These are phyloP conservation scores for Zea luxurians DNA, from an alignment of 176 grass and related monocot genomes.

Conservation along the genomic window DNA sequence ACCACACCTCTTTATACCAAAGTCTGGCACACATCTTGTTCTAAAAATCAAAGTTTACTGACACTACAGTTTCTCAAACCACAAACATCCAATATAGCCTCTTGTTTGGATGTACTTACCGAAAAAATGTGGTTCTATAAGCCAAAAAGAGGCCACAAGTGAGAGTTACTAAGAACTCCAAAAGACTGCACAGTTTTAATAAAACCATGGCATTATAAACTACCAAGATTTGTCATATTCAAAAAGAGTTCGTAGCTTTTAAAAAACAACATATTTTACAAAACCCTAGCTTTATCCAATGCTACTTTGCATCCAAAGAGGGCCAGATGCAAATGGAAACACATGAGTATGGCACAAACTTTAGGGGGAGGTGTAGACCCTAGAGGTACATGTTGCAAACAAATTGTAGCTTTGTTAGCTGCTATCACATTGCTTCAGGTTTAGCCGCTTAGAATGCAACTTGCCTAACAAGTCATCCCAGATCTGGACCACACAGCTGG, in stretches of 20 bases:
- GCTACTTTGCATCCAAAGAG: too few species aligned
- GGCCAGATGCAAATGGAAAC: neutral
- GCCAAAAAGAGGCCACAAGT: neutral
- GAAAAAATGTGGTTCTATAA: neutral
- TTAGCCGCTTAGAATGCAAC: neutral
- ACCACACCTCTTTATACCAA: too few species aligned
- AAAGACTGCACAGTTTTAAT: too few species aligned
- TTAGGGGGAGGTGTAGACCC: neutral
- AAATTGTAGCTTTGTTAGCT: neutral
- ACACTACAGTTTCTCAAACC: neutral
- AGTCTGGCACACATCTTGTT: neutral
- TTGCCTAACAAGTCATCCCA: neutral
- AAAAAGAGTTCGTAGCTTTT: too few species aligned
- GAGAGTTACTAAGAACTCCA: too few species aligned
- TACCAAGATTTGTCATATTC: too few species aligned
- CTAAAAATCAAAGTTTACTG: neutral
- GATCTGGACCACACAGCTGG: constrained; percentile 28
- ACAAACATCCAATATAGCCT: neutral
- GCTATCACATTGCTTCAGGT: constrained; percentile 26
- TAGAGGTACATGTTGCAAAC: constrained; percentile 13
- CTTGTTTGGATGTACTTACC: too few species aligned
- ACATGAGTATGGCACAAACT: constrained; percentile 8
- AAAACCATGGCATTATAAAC: too few species aligned
- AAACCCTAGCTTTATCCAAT: too few species aligned
- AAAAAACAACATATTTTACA: too few species aligned